Base-by-base conservation (phyloP, 108 stramenopile genomes). In the Skeletonema marinoi region DNA sequence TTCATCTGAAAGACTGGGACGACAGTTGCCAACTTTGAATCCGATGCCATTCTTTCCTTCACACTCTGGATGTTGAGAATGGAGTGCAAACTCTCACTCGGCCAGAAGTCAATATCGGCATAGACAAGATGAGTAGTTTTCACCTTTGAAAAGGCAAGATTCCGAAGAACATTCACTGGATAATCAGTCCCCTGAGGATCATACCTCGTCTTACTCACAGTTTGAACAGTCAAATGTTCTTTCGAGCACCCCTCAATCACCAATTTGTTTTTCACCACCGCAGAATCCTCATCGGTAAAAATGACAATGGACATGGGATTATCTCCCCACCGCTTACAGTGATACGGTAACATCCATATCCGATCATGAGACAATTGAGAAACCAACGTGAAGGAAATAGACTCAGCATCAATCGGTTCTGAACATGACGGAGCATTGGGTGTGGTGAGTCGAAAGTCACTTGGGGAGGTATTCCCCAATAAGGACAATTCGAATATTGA, bases 91-190 rank as follows among this genome's bases (percentile, higher is more conserved):
- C 87, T 78, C 25, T 78, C 61, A 33, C 88, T 81, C 1, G 88
- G 83, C 96, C 96, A 96, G 77, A 96, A 94, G 75, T 97, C 97
- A 36, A 97, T 87, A 80, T 97, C 97, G 14, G 89, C 82, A 67
- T 94, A 94, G 3, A 96, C 71, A 64, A 95, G 82, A 78, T 93
- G 90, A 4, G 91, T 72, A 0, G 92, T 93, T 48, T 48, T 65
- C 13, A 96, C 94, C 13, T 36, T 58, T 6, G 70, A 61, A 30
- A 96, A 73, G 32, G 96, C 97, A 66, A 90, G 68, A 70, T 96
- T 98, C 6, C 97, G 89, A 60, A 98, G 71, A 0, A 85, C 44
- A 78, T 98, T 98, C 80, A 97, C 95, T 14, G 97, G 97, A 78
- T 96, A 98, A 32, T 94, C 89, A 9, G 73, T 86, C 30, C 85